Percentiles rank a stretch among this genome's conserved stretches.
Conservation (phyloP, 2,329 filamentous ascomycete species). For the Incumbomyces lentus region DNA sequence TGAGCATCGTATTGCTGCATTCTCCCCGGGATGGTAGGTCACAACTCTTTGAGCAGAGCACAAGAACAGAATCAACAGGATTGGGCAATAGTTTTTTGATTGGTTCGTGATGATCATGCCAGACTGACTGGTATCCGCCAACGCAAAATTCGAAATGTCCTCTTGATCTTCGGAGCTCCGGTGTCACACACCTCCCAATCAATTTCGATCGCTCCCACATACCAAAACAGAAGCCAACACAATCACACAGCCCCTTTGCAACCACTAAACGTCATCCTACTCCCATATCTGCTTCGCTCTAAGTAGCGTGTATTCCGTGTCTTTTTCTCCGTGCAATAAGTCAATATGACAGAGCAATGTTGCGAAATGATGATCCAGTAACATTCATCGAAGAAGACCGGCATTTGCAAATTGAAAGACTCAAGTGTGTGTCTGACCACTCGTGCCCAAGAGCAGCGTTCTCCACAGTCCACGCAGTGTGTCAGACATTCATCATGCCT, state of each 20-base stretch:
- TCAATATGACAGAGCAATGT: constrained; percentile 22
- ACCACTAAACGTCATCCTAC: background rate
- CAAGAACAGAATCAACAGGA: background rate
- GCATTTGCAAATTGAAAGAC: constrained; percentile 6
- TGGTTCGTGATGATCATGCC: background rate
- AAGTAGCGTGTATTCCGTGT: background rate
- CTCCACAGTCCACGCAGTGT: constrained; percentile 1
- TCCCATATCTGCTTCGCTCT: background rate
- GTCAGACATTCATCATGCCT: constrained; percentile 5
- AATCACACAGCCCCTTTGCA: background rate
- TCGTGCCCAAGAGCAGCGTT: background rate
- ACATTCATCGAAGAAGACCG: constrained; percentile 23
- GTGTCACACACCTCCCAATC: constrained; percentile 18
- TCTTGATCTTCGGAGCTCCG: constrained; percentile 18
- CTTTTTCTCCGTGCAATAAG: constrained; percentile 19
- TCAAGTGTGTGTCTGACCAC: constrained; percentile 7
- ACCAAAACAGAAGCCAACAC: background rate
- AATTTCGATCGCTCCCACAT: constrained; percentile 2
- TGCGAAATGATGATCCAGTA: constrained; percentile 17
- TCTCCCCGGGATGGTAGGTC: too few relatives aligned
- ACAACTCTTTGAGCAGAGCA: background rate
- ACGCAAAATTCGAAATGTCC: background rate
- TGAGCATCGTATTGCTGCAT: too few relatives aligned
- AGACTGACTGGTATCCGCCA: background rate
- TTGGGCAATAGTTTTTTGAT: background rate